A percentile compares a stretch with the other conserved stretches of the same genome.
These are phyloP conservation scores for Ustilago hordei DNA, from an alignment of 1,284 basidiomycete genomes.

Conservation along the genomic window DNA sequence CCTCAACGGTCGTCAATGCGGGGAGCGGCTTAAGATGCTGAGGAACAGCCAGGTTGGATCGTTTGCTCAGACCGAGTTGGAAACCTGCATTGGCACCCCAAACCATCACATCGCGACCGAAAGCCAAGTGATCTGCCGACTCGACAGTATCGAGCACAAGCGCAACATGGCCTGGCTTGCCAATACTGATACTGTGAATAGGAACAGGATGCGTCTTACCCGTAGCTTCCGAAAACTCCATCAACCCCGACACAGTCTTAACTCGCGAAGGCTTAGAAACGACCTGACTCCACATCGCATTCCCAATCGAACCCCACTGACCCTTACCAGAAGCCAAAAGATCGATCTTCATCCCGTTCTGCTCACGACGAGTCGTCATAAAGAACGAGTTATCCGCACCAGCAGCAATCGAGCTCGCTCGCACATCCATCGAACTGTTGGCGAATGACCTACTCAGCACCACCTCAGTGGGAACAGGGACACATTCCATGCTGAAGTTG, in stretches of 20 bases:
- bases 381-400: constrained; percentile 66
- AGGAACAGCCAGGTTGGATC: constrained; percentile 80
- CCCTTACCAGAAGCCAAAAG: constrained; percentile 85
- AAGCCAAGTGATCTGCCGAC: constrained; percentile 64
- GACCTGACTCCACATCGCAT: constrained; percentile 80
- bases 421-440: constrained; percentile 70
- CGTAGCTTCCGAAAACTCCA: constrained; percentile 70
- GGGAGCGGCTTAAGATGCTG: constrained; percentile 73
- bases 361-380: constrained; percentile 40
- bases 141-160: constrained; percentile 64
- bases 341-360: constrained; percentile 71
- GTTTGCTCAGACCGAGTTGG: constrained; percentile 80
- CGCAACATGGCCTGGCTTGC: constrained; percentile 75
- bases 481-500: constrained; percentile 77
- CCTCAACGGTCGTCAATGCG: constrained; percentile 31
- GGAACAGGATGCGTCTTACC: constrained; percentile 75
- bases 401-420: constrained; percentile 54
- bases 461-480: constrained; percentile 87
- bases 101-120: constrained; percentile 73
- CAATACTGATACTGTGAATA: constrained; percentile 79
- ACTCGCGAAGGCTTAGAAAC: constrained; percentile 80
- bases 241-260: constrained; percentile 83
- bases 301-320: constrained; percentile 87
- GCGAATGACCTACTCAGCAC: constrained; percentile 77
- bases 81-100: constrained; percentile 70